Evolutionary conservation across 371 early-diverging fungal genomes (phyloP).

Genomic region (Zychaea mexicana): DNA sequence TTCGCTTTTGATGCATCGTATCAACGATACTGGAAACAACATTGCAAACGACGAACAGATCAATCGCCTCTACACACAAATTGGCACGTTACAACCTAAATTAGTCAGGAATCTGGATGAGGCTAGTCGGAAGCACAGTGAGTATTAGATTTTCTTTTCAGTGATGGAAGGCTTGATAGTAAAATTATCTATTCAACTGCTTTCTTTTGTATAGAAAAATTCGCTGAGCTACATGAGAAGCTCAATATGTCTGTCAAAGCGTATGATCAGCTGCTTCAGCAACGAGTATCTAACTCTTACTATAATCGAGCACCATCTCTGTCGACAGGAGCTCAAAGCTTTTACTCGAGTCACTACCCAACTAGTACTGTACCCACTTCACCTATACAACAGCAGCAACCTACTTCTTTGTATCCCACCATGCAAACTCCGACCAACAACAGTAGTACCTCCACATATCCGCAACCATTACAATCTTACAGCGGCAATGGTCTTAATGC

Average conservation of each 20-base stretch:
- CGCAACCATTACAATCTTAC: background rate
- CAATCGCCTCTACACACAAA: constrained; percentile 65
- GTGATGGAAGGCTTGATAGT: background rate
- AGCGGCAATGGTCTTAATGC: background rate
- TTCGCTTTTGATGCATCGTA: constrained; percentile 63
- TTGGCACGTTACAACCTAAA: constrained; percentile 72
- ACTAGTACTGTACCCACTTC: background rate
- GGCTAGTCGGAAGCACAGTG: constrained; percentile 64
- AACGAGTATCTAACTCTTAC: constrained; percentile 33
- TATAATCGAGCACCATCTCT: background rate
- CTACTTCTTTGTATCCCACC: constrained; percentile 1
- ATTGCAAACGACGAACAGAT: constrained; percentile 64
- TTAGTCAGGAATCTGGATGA: constrained; percentile 68
- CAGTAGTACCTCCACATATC: background rate
- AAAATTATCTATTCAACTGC: constrained; percentile 17
- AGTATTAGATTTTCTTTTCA: constrained; percentile 7
- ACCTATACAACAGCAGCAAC: background rate
- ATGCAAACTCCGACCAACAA: background rate
- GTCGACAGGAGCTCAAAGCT: background rate
- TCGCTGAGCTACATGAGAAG: constrained; percentile 72
- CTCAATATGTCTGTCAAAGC: constrained; percentile 73
- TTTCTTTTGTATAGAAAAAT: constrained; percentile 13
- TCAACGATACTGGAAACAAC: constrained; percentile 52
- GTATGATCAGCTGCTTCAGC: constrained; percentile 80
- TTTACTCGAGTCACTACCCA: background rate